phyloP scores from a whole-genome alignment of 805 yeast genomes.

The Helenozyma baotianmanensis region DNA sequence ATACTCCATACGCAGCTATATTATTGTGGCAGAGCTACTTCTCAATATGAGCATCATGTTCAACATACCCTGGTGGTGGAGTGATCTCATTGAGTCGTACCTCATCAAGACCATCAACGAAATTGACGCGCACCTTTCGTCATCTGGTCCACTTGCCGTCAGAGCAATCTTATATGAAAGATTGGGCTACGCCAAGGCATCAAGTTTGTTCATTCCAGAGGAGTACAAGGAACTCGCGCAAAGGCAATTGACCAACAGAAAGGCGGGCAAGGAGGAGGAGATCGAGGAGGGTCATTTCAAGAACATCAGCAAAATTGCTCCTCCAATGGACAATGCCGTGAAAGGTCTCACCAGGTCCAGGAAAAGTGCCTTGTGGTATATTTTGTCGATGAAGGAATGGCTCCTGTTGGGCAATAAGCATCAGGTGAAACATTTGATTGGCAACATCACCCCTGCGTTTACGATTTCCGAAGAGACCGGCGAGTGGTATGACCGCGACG shows the following conservation, averaged over 20 bases:
- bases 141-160: conserved; percentile 44
- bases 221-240: conserved; percentile 4
- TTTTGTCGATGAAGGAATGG: conserved; percentile 75
- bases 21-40: conserved; percentile 70
- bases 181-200: conserved; percentile 24
- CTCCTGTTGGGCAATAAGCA: conserved; percentile 20
- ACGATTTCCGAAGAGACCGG: conserved; percentile 13
- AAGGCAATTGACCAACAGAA: background rate
- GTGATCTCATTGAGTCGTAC: conserved; percentile 40
- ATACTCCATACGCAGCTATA: conserved; percentile 63
- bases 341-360: conserved; percentile 59
- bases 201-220: conserved; percentile 10
- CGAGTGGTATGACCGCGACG: conserved; percentile 33
- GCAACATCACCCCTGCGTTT: conserved; percentile 24
- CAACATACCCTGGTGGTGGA: conserved; percentile 43
- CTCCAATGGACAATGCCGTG: conserved; percentile 33
- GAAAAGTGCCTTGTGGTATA: conserved; percentile 72
- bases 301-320: conserved; percentile 31
- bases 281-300: conserved; percentile 29
- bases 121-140: conserved; percentile 38
- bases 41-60: conserved; percentile 41
- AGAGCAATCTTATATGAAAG: conserved; percentile 41
- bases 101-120: conserved; percentile 43
- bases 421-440: conserved; percentile 24
- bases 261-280: conserved; percentile 6